Base-by-base conservation (phyloP, 2,329 filamentous ascomycete species). In the Diplodia scrobiculata region DNA sequence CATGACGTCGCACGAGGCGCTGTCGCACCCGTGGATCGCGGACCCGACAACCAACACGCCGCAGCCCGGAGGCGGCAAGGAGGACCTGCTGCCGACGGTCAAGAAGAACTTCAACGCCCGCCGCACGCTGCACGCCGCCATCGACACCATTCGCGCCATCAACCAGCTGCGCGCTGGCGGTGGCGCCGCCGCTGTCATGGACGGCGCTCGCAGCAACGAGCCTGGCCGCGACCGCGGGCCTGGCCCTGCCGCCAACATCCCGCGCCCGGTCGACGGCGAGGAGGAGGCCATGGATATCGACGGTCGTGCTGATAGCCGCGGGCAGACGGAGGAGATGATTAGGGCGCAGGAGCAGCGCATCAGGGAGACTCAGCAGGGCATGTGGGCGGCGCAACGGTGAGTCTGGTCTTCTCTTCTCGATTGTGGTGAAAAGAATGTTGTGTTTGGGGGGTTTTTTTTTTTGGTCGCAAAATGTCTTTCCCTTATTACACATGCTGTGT, bases 1-100 rank as follows among this genome's bases (percentile, higher is more conserved):
- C 72, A 95, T 98, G 86, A 97, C 94, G 1, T 90, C 94, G 9
- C 92, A 98, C 78, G 91, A 88, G 76, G 87, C 87, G 1, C 81
- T 89, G 3, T 84, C 84, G 53, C 87, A 89, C 71, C 80, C 83
- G n/a, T 89, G 86, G 86, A 85, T 89, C 71, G 85, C 84, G 64
- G 83, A 84, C 34, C 81, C 84, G 1, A 80, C 82, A 66, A 81
- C 82, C 68, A 79, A 79, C n/a, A 51, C 59, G 25, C 21, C 45
- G 34, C 58, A 51, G 34, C 70, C 73, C 34, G 73, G 74, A 5
- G 73, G 72, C 1, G 76, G 73, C 54, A 75, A 76, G 69, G 79
- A 74, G 74, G 87, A 89, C 76, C 77, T 89, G 34, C 76, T 89
- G 55, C 87, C 87, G 1, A 87, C 83, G 0, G 84, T 89, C 68